A percentile compares a stretch with the other conserved stretches of the same genome.
Evolutionary conservation across 164 flowering plant genomes (phyloP).

Genomic region (Magnolia sinica): DNA sequence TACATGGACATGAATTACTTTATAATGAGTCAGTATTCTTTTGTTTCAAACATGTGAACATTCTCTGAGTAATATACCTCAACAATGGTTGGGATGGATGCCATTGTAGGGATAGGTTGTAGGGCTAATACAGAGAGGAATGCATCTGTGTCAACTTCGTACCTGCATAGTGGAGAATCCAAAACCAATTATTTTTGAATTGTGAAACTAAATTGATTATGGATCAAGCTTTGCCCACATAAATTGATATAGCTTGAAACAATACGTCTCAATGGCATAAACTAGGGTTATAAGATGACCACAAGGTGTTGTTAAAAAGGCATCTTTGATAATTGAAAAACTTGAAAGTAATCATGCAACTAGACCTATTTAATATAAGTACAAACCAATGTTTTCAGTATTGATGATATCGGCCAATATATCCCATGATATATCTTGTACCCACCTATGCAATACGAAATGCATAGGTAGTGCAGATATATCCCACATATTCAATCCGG

Average conservation of each 20-base stretch:
- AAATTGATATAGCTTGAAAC: background rate
- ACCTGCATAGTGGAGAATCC: slow-evolving; percentile 40
- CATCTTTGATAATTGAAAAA: too few species aligned
- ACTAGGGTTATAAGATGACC: too few species aligned
- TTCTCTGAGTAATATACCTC: slow-evolving; percentile 51
- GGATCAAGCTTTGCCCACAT: background rate
- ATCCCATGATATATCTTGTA: too few species aligned
- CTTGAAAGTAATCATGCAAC: too few species aligned
- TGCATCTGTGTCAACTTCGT: slow-evolving; percentile 94
- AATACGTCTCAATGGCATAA: background rate
- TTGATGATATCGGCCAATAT: too few species aligned
- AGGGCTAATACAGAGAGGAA: slow-evolving; percentile 91
- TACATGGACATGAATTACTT: too few species aligned
- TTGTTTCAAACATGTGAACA: background rate
- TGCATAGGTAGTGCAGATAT: too few species aligned
- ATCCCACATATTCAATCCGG: too few species aligned
- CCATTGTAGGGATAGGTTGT: slow-evolving; percentile 76
- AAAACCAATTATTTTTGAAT: slow-evolving; percentile 2
- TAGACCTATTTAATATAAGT: too few species aligned
- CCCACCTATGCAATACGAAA: too few species aligned
- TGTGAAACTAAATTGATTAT: background rate
- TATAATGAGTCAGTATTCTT: background rate
- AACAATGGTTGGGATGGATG: slow-evolving; percentile 78
- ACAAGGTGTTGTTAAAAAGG: too few species aligned
- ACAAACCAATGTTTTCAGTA: too few species aligned